A percentile compares a stretch with the other conserved stretches of the same genome.
phyloP scores from a whole-genome alignment of 192 early-diverging fungal genomes.

The Entophlyctis luteolus region DNA sequence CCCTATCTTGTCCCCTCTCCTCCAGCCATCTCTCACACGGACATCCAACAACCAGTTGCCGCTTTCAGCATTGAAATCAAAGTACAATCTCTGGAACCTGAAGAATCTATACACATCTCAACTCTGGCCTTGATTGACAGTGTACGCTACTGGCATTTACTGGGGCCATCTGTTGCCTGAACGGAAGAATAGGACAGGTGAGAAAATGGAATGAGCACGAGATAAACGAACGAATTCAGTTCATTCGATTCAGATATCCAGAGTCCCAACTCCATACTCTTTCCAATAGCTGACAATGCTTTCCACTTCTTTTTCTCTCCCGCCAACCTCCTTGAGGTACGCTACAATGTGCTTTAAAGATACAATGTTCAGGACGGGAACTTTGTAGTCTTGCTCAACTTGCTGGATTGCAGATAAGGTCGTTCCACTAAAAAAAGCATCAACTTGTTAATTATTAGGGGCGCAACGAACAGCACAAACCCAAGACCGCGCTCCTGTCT shows the following conservation, averaged over 20 bases:
- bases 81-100: too few relatives aligned
- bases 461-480: not conserved
- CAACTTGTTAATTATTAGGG: too few relatives aligned
- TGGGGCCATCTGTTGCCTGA: too few relatives aligned
- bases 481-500: conserved; percentile 73
- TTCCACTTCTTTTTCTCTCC: conserved; percentile 57
- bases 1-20: too few relatives aligned
- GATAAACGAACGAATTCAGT: not conserved
- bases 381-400: conserved; percentile 72
- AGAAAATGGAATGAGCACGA: too few relatives aligned
- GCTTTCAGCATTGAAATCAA: too few relatives aligned
- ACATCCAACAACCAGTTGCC: too few relatives aligned
- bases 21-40: too few relatives aligned
- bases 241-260: not conserved
- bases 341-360: conserved; percentile 81
- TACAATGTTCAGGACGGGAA: conserved; percentile 84
- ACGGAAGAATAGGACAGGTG: too few relatives aligned
- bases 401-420: conserved; percentile 86
- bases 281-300: conserved; percentile 77
- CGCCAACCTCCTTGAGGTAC: conserved; percentile 73
- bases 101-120: too few relatives aligned
- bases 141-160: too few relatives aligned
- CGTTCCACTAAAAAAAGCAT: conserved; percentile 40
- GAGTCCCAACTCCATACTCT: conserved; percentile 67
- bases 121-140: too few relatives aligned